These are phyloP conservation scores for Teratosphaeria viscida DNA, from an alignment of 2,329 filamentous ascomycete genomes.

Conservation along the genomic window DNA sequence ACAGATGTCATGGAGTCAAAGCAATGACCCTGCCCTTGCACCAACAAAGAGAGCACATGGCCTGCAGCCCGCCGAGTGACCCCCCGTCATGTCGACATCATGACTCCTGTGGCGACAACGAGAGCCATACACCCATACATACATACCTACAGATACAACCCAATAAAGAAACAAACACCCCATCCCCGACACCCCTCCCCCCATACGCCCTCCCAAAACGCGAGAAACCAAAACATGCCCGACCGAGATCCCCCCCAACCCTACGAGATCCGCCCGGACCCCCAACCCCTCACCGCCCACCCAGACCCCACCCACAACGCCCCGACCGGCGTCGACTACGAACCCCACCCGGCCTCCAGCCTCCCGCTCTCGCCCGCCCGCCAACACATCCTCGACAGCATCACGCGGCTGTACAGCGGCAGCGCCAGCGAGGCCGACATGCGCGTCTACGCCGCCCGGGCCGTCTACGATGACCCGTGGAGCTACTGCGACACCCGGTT, in stretches of 20 bases:
- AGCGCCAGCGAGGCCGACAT: conserved; percentile 40
- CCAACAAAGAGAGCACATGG: no score
- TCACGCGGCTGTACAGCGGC: conserved; percentile 37
- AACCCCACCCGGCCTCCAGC: conserved; percentile 29
- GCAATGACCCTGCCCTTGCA: no score
- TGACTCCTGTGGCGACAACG: background rate
- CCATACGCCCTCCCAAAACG: background rate
- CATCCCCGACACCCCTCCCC: no score
- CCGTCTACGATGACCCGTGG: conserved; percentile 40
- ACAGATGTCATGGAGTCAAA: no score
- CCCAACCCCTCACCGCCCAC: conserved; percentile 6
- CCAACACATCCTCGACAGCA: conserved; percentile 33
- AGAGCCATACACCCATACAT: background rate
- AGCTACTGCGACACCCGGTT: conserved; percentile 40
- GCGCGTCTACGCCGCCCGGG: conserved; percentile 37
- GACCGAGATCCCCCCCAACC: conserved; percentile 3
- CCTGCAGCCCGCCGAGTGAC: no score
- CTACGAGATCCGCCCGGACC: conserved; percentile 11
- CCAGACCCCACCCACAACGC: conserved; percentile 10
- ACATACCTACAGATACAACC: background rate
- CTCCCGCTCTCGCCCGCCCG: conserved; percentile 26
- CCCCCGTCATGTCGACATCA: background rate
- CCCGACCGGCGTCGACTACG: conserved; percentile 30
- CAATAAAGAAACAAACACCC: no score
- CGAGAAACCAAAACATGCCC: background rate